These are phyloP conservation scores for Russula lepida DNA, from an alignment of 768 basidiomycete species.

Conservation along the genomic window DNA sequence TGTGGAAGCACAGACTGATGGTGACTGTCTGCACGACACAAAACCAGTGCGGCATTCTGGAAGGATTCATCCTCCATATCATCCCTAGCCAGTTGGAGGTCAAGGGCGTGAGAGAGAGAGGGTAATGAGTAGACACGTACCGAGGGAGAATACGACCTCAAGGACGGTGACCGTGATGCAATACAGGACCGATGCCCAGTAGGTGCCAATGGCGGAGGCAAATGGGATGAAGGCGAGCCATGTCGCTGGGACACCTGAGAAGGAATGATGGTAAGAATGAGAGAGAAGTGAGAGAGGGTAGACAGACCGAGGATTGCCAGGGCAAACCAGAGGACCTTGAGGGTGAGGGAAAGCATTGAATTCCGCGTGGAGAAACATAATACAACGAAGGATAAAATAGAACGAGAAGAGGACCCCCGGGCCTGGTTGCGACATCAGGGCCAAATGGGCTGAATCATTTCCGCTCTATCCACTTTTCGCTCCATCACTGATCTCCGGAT, in stretches of 20 bases:
- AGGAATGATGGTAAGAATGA: neutral
- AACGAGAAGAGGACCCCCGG: neutral
- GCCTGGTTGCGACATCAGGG: neutral
- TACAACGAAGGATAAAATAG: neutral
- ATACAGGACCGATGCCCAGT: constrained; percentile 45
- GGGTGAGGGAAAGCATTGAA: constrained; percentile 12
- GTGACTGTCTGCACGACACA: constrained; percentile 33
- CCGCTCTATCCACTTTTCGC: constrained; percentile 8
- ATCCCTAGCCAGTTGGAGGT: constrained; percentile 36
- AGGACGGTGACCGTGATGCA: constrained; percentile 42
- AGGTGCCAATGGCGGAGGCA: constrained; percentile 34
- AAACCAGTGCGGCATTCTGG: constrained; percentile 47
- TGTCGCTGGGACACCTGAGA: constrained; percentile 12
- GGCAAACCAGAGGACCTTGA: constrained; percentile 20
- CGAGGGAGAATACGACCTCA: constrained; percentile 52
- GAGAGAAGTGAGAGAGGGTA: neutral
- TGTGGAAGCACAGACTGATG: constrained; percentile 21
- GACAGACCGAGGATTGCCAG: constrained; percentile 3
- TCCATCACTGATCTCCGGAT: constrained; percentile 51
- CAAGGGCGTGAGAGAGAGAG: constrained; percentile 1
- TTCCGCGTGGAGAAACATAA: neutral
- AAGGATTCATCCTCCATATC: constrained; percentile 55
- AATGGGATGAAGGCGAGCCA: constrained; percentile 43
- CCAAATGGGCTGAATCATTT: constrained; percentile 18
- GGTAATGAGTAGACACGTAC: constrained; percentile 29